Conservation (phyloP, 2,329 filamentous ascomycete genomes). For the Monosporascus ibericus region DNA sequence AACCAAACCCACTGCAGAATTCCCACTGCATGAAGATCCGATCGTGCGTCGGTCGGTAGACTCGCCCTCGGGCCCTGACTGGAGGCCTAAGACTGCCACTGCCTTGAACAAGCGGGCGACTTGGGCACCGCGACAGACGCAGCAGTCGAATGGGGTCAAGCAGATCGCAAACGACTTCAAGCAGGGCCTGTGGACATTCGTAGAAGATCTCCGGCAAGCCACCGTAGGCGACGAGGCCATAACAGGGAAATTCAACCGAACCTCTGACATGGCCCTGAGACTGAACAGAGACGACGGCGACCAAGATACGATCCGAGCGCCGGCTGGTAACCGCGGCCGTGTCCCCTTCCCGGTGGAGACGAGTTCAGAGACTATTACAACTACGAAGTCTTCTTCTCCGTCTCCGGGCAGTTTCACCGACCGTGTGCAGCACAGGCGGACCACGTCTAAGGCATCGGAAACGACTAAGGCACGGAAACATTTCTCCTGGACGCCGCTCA, state of each 20-base stretch:
- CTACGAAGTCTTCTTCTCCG: conserved; percentile 19
- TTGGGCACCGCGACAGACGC: conserved; percentile 49
- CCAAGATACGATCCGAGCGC: conserved; percentile 43
- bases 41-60: conserved; percentile 35
- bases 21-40: conserved; percentile 39
- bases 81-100: conserved; percentile 29
- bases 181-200: conserved; percentile 86
- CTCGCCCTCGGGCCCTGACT: conserved; percentile 24
- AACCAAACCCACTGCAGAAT: conserved; percentile 38
- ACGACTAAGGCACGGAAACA: conserved; percentile 42
- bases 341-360: conserved; percentile 37
- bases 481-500: conserved; percentile 55
- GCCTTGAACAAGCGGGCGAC: conserved; percentile 49
- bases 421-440: conserved; percentile 22
- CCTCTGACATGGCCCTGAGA: conserved; percentile 24
- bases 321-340: conserved; percentile 33
- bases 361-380: conserved; percentile 24
- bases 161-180: conserved; percentile 87
- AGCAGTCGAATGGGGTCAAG: conserved; percentile 47
- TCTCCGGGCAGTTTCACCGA: conserved; percentile 24
- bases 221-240: conserved; percentile 92
- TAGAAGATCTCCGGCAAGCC: conserved; percentile 91
- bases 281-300: conserved; percentile 23
- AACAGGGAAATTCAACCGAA: conserved; percentile 42
- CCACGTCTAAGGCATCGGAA: conserved; percentile 20